Conservation (phyloP, 1,284 basidiomycete species). For the Clitocybe nebularis region DNA sequence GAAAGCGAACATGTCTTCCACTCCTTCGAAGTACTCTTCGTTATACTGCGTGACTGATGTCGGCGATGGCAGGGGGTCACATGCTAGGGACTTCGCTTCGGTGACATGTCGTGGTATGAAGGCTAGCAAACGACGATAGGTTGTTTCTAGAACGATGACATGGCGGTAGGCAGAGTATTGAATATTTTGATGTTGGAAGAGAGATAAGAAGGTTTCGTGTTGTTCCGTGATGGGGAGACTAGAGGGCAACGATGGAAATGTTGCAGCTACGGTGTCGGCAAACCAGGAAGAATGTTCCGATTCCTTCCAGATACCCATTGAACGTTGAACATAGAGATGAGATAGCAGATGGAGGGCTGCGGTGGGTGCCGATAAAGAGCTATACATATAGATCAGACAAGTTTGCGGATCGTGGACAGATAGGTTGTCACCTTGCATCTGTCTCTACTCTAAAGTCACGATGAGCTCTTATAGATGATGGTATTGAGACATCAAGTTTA, state of each 20-base stretch:
- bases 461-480: conserved; percentile 54
- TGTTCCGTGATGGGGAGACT: conserved; percentile 30
- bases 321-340: conserved; percentile 81
- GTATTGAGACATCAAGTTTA: conserved; percentile 71
- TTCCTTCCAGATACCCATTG: conserved; percentile 78
- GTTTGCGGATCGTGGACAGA: background rate
- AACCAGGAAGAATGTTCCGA: conserved; percentile 69
- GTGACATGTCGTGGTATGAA: conserved; percentile 64
- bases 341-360: conserved; percentile 68
- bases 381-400: conserved; percentile 16
- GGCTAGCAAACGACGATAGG: conserved; percentile 55
- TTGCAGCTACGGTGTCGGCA: conserved; percentile 43
- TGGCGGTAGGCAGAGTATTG: conserved; percentile 69
- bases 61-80: conserved; percentile 77
- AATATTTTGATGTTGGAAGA: conserved; percentile 40
- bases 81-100: conserved; percentile 54
- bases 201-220: conserved; percentile 37
- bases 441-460: conserved; percentile 67
- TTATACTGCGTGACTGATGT: conserved; percentile 61
- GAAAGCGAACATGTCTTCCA: conserved; percentile 47
- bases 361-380: conserved; percentile 36
- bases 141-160: conserved; percentile 65
- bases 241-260: conserved; percentile 34
- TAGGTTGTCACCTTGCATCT: conserved; percentile 47
- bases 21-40: conserved; percentile 63